Evolutionary conservation across 768 basidiomycete species (phyloP).

Genomic region (Neoboletus magnificus): DNA sequence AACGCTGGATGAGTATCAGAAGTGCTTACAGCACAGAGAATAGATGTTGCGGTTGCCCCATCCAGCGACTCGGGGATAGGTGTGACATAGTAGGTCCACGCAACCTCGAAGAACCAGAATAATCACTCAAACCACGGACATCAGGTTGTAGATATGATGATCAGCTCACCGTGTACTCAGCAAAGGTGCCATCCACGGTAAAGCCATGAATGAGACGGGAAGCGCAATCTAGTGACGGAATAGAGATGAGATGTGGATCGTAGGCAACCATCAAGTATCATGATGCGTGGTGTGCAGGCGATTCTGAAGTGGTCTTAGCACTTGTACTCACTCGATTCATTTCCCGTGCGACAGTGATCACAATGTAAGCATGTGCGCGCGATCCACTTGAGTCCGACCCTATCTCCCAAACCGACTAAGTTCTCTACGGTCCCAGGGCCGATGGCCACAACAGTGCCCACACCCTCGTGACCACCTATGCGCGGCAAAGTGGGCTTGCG

Average conservation of each 20-base stretch:
- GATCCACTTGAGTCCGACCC: slow-evolving; percentile 45
- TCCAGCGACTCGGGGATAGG: slow-evolving; percentile 41
- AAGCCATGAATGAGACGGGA: slow-evolving; percentile 27
- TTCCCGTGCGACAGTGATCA: slow-evolving; percentile 37
- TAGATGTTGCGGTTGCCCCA: slow-evolving; percentile 40
- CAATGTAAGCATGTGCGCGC: slow-evolving; percentile 40
- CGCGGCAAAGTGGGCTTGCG: slow-evolving; percentile 27
- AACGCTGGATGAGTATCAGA: neutral
- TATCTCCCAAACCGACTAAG: slow-evolving; percentile 35
- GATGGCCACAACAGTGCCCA: slow-evolving; percentile 44
- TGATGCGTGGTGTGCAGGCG: neutral
- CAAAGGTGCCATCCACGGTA: slow-evolving; percentile 44
- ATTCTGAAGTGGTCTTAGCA: neutral
- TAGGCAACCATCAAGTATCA: neutral
- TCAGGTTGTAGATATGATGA: neutral
- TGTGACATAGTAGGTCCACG: slow-evolving; percentile 40
- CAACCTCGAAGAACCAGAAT: slow-evolving; percentile 19
- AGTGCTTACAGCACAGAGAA: slow-evolving; percentile 40
- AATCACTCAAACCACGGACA: neutral
- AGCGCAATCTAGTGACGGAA: slow-evolving; percentile 15
- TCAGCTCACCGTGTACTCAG: slow-evolving; percentile 35
- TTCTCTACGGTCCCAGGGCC: slow-evolving; percentile 32
- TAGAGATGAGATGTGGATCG: neutral
- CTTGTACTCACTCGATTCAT: slow-evolving; percentile 29
- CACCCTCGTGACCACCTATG: slow-evolving; percentile 48